Evolutionary conservation across 257 asterid species (phyloP).

Genomic region (Echium plantagineum): DNA sequence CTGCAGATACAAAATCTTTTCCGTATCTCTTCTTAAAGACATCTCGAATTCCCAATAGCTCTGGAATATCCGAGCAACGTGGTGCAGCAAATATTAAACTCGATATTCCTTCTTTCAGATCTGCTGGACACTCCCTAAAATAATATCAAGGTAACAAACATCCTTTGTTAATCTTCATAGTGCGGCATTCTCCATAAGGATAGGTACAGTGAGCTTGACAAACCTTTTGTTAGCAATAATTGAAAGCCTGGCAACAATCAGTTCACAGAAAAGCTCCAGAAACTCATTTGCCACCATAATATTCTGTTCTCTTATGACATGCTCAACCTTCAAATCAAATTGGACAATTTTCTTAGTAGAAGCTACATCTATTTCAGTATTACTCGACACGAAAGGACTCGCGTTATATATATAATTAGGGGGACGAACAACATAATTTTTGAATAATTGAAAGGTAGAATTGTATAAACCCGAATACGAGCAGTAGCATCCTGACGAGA

Average conservation of each 20-base stretch:
- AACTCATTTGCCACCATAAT: conserved; percentile 90
- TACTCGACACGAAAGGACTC: too few relatives aligned
- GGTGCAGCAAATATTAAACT: conserved; percentile 91
- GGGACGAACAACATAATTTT: too few relatives aligned
- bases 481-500: conserved; percentile 87
- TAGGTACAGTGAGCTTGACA: neutral
- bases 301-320: conserved; percentile 88
- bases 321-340: conserved; percentile 53
- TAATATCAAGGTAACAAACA: conserved; percentile 7
- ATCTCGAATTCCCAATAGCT: conserved; percentile 55
- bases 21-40: conserved; percentile 80
- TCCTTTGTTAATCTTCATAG: conserved; percentile 4
- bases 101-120: conserved; percentile 88
- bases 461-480: conserved; percentile 58
- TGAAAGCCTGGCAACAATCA: conserved; percentile 68
- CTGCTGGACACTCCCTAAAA: conserved; percentile 88
- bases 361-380: too few relatives aligned
- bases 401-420: too few relatives aligned
- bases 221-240: conserved; percentile 85
- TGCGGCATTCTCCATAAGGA: neutral
- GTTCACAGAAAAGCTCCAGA: conserved; percentile 89
- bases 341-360: neutral
- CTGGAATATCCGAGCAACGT: conserved; percentile 94
- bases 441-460: too few relatives aligned
- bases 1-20: conserved; percentile 86